Conservation (phyloP, 345 rosid species). For the Eucalyptus grandis region DNA sequence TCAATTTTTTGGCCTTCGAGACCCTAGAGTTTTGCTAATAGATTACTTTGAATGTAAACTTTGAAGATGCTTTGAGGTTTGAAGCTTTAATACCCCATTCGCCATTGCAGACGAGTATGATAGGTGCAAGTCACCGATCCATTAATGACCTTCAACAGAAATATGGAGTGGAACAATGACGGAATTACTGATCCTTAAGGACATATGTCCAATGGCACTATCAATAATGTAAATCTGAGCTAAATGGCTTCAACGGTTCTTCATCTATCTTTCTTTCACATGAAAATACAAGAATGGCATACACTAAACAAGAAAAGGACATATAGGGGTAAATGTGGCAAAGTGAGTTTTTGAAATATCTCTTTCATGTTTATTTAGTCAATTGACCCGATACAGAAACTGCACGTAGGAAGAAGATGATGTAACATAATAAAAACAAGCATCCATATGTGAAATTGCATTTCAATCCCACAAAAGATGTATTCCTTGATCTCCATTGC, state of each 20-base stretch:
- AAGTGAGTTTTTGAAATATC: background rate
- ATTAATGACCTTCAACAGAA: background rate
- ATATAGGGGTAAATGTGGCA: background rate
- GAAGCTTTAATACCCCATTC: background rate
- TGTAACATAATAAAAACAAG: background rate
- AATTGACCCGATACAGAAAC: background rate
- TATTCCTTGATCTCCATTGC: no score
- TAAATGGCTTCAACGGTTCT: no score
- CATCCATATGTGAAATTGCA: background rate
- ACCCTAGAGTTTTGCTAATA: no score
- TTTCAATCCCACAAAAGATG: no score
- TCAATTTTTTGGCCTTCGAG: rapidly evolving
- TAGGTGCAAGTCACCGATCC: background rate
- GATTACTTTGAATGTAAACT: no score
- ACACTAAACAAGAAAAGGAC: background rate
- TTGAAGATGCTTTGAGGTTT: no score
- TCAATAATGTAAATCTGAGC: no score
- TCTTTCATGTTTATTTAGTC: background rate
- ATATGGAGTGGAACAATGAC: no score
- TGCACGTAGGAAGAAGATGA: background rate
- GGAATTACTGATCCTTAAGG: no score
- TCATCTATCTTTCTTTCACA: no score
- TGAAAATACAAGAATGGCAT: no score
- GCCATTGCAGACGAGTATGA: background rate
- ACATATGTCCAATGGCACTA: no score